Conservation (phyloP, 192 early-diverging fungal genomes). For the Pilobolus umbonatus region DNA sequence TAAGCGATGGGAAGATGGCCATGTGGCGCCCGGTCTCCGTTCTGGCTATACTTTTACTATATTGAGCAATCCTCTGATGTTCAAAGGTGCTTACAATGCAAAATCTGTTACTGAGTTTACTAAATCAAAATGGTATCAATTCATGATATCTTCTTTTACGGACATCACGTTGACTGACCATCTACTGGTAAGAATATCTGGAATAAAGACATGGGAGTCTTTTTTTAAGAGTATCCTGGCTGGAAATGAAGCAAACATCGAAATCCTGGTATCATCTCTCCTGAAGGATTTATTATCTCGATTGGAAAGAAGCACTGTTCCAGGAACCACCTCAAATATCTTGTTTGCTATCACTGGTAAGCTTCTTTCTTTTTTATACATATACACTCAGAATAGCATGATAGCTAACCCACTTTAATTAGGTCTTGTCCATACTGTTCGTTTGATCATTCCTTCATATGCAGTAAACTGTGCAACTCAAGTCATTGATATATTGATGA, state of each 20-base stretch:
- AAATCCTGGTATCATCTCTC: neutral
- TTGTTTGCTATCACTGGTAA: slow-evolving; percentile 26
- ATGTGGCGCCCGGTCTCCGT: slow-evolving; percentile 47
- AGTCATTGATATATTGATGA: slow-evolving; percentile 11
- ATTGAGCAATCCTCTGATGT: slow-evolving; percentile 1
- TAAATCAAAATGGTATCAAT: slow-evolving; percentile 37
- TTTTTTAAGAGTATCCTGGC: slow-evolving; percentile 35
- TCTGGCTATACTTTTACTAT: slow-evolving; percentile 43
- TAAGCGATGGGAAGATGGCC: slow-evolving; percentile 42
- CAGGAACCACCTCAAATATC: slow-evolving; percentile 27
- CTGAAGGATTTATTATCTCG: slow-evolving; percentile 20
- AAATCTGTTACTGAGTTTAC: slow-evolving; percentile 10
- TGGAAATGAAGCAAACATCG: slow-evolving; percentile 3
- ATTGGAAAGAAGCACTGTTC: slow-evolving; percentile 24
- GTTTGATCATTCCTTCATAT: slow-evolving; percentile 15
- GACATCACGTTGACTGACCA: slow-evolving; percentile 51
- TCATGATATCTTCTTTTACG: slow-evolving; percentile 41
- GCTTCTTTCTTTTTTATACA: neutral
- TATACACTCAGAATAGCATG: neutral
- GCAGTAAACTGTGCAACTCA: slow-evolving; percentile 5
- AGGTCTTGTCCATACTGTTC: slow-evolving; percentile 14
- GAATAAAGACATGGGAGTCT: slow-evolving; percentile 39
- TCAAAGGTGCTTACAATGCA: too few relatives aligned
- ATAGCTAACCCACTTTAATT: neutral
- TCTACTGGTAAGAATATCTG: slow-evolving; percentile 39